Evolutionary conservation across 768 basidiomycete species (phyloP), one percentile per base, ranked within the genome.

Genomic region (Hirschioporus abietinus): DNA sequence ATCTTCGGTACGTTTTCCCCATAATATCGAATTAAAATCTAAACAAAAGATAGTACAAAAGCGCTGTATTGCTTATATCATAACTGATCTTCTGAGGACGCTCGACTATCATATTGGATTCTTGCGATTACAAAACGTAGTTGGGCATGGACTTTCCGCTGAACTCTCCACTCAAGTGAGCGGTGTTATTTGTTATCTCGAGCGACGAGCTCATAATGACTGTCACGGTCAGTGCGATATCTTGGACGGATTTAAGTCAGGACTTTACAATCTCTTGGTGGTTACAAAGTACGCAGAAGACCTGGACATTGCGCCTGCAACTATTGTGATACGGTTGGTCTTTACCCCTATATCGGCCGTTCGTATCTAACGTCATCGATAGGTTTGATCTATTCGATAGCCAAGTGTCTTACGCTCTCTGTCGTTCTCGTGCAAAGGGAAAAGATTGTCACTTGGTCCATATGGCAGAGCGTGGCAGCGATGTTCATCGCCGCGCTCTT

Each of bases 371-470:
- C 71, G 57, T 42, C 60, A 65, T 30, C 58, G 35, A 52, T 42
- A 90, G 89, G 30, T 89, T 82, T 70, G 83, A 89, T 70, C 72
- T 88, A 0, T 86, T 85, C 66, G 85, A 88, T 69, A 86, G 88
- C 68, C 85, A 86, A 64, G 72, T 88, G 7, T 87, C 87, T 4
- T 83, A 86, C 72, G 84, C 84, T 17, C 84, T 83, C 71, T 76
- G 81, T 59, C 84, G 84, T 34, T 80, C 83, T 34, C 78, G 80
- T 35, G 78, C 84, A 57, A 72, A 79, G 60, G 82, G 82, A 8
- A 75, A 79, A 58, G 78, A 81, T 66, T 81, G 85, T 67, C 83
- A 86, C 71, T 71, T 90, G 58, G 75, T 92, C 7, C 83, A 90
- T 71, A 83, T 92, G 83, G 80, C 83, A 24, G 86, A 91, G 72